Conservation (phyloP, 73 alveolate genomes). For the Stentor coeruleus region DNA sequence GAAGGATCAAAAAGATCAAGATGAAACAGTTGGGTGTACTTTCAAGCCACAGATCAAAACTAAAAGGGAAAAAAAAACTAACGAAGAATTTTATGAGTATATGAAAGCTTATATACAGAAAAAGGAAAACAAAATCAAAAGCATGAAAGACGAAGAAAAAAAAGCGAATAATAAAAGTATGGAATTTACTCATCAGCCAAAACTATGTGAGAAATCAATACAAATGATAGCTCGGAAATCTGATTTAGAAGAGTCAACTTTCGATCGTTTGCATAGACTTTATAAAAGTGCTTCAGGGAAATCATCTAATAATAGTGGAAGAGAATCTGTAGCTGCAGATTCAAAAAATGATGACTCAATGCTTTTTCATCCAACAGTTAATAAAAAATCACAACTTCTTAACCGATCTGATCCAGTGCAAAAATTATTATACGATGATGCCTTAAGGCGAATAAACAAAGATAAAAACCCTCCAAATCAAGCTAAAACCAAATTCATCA, state of each 20-base stretch:
- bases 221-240: background rate
- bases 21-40: background rate
- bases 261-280: background rate
- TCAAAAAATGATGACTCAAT: too few relatives aligned
- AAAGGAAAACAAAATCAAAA: background rate
- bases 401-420: background rate
- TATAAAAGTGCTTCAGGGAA: background rate
- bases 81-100: background rate
- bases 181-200: background rate
- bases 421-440: background rate
- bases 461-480: background rate
- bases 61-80: background rate
- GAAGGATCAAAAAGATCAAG: background rate
- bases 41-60: background rate
- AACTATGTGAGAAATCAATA: background rate
- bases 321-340: too few relatives aligned
- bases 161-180: background rate
- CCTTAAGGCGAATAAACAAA: background rate
- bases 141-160: background rate
- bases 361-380: background rate
- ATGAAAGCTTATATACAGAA: background rate
- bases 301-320: background rate
- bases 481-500: background rate
- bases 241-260: background rate
- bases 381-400: background rate